Base-by-base conservation (phyloP, 1,139 yeast species). In the Suhomyces yuchorum region DNA sequence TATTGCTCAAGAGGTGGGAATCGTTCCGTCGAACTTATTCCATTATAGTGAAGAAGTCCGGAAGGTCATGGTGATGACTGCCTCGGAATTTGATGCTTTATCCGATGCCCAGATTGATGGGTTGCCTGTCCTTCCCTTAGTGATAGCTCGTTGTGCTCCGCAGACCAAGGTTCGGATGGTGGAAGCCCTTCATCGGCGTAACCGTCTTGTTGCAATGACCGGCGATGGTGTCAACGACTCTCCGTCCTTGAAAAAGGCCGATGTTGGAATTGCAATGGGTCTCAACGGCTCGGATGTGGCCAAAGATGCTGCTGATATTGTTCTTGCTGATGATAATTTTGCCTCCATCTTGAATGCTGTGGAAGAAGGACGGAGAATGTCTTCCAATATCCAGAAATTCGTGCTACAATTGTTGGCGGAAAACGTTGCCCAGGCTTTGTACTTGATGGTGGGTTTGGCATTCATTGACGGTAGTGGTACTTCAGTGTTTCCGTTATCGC, bases 201-300 rank as follows among this genome's bases (percentile, higher is more conserved):
- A 74, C 17, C 82, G 81, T 54, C 85, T 82, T 60, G 83, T 85
- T 55, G 95, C 93, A 30, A 87, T 87, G 95, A 87, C 96, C 37
- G 96, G 95, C 56, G 95, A 87, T 65, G 95, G 95, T 56, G 92
- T 87, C 44, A 87, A 87, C 62, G 95, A 87, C 64, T 86, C 93
- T 3, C 96, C 95, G 17, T 82, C 90, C 4, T 75, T 87, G 65
- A 86, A 86, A 62, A 83, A 80, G 54, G 88, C 95, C 1, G 93
- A 87, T 66, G 90, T 87, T 48, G 95, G 96, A 57, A 86, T 87
- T 62, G 90, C 92, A n/a, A 86, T 86, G 93, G 93, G 93, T 43
- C 75, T 84, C 60, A 82, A 85, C 54, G 93, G 92, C 11, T 84
- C 90, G 11, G 93, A 86, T 66, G 92, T 86, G 40, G 93, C 93